Base-by-base conservation (phyloP, 208 protist species). In the Leishmania gerbilli region DNA sequence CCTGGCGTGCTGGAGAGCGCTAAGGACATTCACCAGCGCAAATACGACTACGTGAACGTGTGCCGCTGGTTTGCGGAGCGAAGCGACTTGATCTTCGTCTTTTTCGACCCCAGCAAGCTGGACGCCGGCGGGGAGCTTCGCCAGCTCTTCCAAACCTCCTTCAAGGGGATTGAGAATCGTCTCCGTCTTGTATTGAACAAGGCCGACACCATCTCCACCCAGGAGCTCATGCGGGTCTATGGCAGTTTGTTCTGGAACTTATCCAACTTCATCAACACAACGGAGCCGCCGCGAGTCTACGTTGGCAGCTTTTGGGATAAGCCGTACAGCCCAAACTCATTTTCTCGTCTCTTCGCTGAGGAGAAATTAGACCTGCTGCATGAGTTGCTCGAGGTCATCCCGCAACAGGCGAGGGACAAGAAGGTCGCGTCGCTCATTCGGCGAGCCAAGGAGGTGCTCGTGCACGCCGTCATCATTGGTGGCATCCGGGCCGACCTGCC, bases 181-280 rank as follows among this genome's bases (percentile, higher is more conserved):
- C 87, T 99, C 45, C 92, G 97, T 71, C 92, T 99, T 40, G 91
- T 99, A 53, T 92, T 99, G 34, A 99, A 99, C 85, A 99, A 99
- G 90, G 95, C 98, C 0, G 98, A 99, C 84, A 91, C 86, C 68
- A 85, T 99, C 24, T 88, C 84, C 53, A 88, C 89, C 27, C 97
- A 99, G 90, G 95, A 99, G 88, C 90, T 99, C 17, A 98, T 99
- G 94, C 80, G 97, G 21, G 97, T 99, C 4, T 98, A 98, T 79
- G 98, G 98, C 62, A 96, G 96, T 27, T 85, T 99, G 24, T 98
- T 99, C 86, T 99, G 98, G 98, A 97, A 93, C 72, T 85, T 99
- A 5, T 97, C 96, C 27, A 98, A 96, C 80, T 92, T 99, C 17
- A 89, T 99, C 76, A 88, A 83, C 72, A 97, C 93, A 56, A 98